A percentile compares a stretch with the other conserved stretches of the same genome.
Conservation (phyloP, 2,329 filamentous ascomycete genomes). For the Raffaelea ambrosiae region DNA sequence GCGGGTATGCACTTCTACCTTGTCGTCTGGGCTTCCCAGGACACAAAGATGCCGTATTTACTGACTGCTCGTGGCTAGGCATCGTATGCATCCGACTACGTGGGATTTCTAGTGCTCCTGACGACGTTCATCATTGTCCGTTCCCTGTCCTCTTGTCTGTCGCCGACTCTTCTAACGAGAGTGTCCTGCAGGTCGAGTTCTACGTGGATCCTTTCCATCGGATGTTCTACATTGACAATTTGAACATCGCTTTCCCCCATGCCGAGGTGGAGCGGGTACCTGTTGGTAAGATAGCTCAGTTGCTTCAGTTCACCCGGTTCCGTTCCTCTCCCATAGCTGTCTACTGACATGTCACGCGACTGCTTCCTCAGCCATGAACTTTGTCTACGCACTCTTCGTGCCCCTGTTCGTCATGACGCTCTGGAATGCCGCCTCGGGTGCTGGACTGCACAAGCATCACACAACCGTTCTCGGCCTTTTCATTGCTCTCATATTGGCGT, state of each 20-base stretch:
- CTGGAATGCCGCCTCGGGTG: slow-evolving; percentile 54
- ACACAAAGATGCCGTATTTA: not conserved
- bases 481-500: slow-evolving; percentile 67
- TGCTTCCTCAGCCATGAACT: slow-evolving; percentile 50
- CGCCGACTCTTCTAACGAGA: not conserved
- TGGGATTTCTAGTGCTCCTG: slow-evolving; percentile 66
- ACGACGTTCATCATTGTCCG: slow-evolving; percentile 55
- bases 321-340: no score
- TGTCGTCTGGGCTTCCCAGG: slow-evolving; percentile 2
- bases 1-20: slow-evolving; percentile 27
- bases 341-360: no score
- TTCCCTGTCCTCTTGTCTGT: not conserved
- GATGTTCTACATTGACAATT: slow-evolving; percentile 85
- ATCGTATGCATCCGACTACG: slow-evolving; percentile 82
- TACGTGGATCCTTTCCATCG: slow-evolving; percentile 82
- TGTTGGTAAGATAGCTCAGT: slow-evolving; percentile 63
- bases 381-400: slow-evolving; percentile 67
- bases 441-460: slow-evolving; percentile 71
- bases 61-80: slow-evolving; percentile 37
- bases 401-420: slow-evolving; percentile 59
- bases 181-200: slow-evolving; percentile 48
- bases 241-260: slow-evolving; percentile 77
- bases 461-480: slow-evolving; percentile 74
- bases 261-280: slow-evolving; percentile 77
- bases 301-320: slow-evolving; percentile 8